Conservation (phyloP, 306 rosid species). For the Vachellia pachyceras region DNA sequence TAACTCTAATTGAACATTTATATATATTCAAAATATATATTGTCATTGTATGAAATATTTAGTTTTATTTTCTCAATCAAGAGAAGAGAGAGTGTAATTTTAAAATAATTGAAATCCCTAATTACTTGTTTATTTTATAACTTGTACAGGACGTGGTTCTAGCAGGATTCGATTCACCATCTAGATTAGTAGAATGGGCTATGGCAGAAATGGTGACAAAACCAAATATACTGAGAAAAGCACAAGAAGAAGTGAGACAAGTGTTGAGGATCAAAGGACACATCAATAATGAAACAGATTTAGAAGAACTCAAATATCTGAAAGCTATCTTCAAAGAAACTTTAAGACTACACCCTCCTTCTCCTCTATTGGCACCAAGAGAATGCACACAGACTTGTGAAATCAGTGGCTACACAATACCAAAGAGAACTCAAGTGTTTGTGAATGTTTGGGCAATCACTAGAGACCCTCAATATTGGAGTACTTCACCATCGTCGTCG, state of each 20-base stretch:
- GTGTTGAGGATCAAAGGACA: background rate
- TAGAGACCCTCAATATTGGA: background rate
- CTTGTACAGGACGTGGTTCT: background rate
- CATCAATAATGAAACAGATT: background rate
- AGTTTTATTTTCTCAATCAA: too few relatives aligned
- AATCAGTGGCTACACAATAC: background rate
- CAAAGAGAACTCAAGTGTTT: background rate
- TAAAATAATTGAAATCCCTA: background rate
- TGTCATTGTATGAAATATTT: too few relatives aligned
- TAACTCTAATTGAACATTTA: too few relatives aligned
- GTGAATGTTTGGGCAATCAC: background rate
- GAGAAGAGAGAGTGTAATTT: too few relatives aligned
- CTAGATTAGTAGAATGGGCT: background rate
- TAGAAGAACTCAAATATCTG: background rate
- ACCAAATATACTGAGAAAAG: background rate
- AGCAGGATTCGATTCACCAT: background rate
- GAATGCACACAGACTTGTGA: background rate
- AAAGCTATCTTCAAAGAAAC: background rate
- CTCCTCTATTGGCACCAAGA: background rate
- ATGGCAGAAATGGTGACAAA: slow-evolving; percentile 3
- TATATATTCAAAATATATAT: too few relatives aligned
- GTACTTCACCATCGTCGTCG: background rate
- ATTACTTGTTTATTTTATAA: background rate
- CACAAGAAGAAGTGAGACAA: slow-evolving; percentile 1
- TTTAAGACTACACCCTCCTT: background rate